Conservation (phyloP, 2,329 filamentous ascomycete species). For the Alternaria angustiovoidea region DNA sequence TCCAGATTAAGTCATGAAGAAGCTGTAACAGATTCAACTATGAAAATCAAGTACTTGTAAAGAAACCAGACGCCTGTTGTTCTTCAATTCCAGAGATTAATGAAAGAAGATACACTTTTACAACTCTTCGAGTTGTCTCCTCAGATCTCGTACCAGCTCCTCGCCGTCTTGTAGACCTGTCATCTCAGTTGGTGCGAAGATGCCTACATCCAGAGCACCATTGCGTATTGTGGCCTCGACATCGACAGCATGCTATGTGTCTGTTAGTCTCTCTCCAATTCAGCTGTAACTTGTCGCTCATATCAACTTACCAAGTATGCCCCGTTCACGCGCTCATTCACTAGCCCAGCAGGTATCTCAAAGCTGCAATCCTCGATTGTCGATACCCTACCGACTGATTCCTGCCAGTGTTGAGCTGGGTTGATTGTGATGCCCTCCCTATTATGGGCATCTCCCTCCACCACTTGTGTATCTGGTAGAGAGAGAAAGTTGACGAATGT, state of each 20-base stretch:
- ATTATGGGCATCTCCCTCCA: constrained; percentile 2
- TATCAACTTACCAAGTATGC: constrained; percentile 51
- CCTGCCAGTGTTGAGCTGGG: constrained; percentile 23
- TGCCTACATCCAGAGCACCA: constrained; percentile 60
- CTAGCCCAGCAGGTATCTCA: constrained; percentile 29
- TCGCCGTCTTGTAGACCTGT: constrained; percentile 50
- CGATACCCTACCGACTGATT: constrained; percentile 29
- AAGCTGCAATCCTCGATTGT: constrained; percentile 14
- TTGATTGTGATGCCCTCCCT: constrained; percentile 30
- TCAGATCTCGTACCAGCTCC: constrained; percentile 47
- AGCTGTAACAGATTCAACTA: neutral
- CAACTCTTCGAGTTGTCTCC: constrained; percentile 6
- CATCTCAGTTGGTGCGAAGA: constrained; percentile 60
- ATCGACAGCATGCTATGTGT: constrained; percentile 60
- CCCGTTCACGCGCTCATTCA: constrained; percentile 29
- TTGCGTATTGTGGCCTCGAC: constrained; percentile 62
- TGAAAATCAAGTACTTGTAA: neutral
- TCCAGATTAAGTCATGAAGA: neutral
- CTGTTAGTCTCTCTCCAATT: constrained; percentile 40
- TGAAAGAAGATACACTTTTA: neutral
- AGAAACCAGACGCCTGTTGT: neutral
- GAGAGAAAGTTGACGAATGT: constrained; percentile 84
- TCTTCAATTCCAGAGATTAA: neutral
- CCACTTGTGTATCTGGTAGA: constrained; percentile 53
- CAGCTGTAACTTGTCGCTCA: constrained; percentile 8